Evolutionary conservation across 208 protist genomes (phyloP), one percentile per base, ranked within the genome.

Genomic region (Leishmania mexicana): DNA sequence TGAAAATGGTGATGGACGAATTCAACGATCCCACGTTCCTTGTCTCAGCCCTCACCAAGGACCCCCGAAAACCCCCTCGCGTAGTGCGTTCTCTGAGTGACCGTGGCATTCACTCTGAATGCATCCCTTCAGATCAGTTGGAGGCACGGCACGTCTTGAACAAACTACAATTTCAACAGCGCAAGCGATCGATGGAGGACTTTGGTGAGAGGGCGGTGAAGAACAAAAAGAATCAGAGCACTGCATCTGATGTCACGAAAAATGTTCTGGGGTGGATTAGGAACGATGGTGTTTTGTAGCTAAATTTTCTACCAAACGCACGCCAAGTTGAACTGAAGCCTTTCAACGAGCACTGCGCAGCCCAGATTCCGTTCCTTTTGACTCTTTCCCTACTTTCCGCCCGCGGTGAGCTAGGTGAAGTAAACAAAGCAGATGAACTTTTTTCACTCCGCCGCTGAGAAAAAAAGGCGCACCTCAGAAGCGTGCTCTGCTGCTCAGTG

Each of bases 261-360:
- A 93, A 94, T 83, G 90, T 96, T 71, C 83, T 97, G 62, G 93
- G 93, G 10, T 97, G 94, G 93, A 97, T 97, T 85, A 83, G 88
- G 15, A 94, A 81, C n/a, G 89, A 94, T 58, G 79, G 75, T 53
- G 60, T 35, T 60, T 68, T 75, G 28, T 85, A 79, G 54, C 1
- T 68, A 17, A 3, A 38, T 68, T 19, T 80, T 57, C 15, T 57
- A 10, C 24, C n/a, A 47, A 45, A 28, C 24, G 45, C 28, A n/a
- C 68, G 4, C 40, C 45, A 74, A 7, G 28, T 19, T 51, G 4
- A 74, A 54, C 24, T 19, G 17, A 51, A 74, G 31, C 49, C 2
- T 28, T 15, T 31, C 21, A 45, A 40, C 15, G 38, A 51, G 40
- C 51, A 17, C 51, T 38, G 10, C 51, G 67, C 67, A 35, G 8